Base-by-base conservation (phyloP, 2,329 filamentous ascomycete genomes). In the Helotiales sp. region DNA sequence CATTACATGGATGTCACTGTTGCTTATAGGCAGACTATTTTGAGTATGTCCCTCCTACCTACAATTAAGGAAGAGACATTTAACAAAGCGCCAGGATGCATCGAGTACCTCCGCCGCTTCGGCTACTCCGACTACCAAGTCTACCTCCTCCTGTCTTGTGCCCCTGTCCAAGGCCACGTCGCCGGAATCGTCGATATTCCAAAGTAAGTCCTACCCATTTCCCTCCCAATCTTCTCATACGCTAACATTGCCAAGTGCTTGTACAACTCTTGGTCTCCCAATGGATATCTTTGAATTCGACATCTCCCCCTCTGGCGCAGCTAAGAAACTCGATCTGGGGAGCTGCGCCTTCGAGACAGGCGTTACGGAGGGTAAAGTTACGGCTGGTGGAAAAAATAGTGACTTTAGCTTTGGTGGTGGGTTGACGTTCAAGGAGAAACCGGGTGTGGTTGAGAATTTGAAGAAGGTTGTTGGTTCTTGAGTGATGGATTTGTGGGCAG, bases 231-330 rank as follows among this genome's bases (percentile, higher is more conserved):
- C 1, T 54, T 25, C 25, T 42, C 15, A 24, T 24, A 34, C 13
- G 36, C 36, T 62, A 44, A 61, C 48, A 47, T 17, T 2, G 10
- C 44, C 1, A 6, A 66, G 58, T 17, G 90, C 89, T 0, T 96
- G 93, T 70, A 96, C 92, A 3, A 96, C 93, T 0, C 77, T 96
- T 58, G 92, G 91, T 0, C 71, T 96, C 54, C 93, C 93, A 1
- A 91, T 96, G 80, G 93, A 96, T 74, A 96, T 97, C 53, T 97
- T 97, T 68, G 90, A 95, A 69, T 96, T 97, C 73, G 92, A 96
- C 71, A 93, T 96, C 65, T 83, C 85, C 47, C 90, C 91, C 0
- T 65, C 60, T 2, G 80, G 81, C 55, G 79, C 78, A 5, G 83
- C 81, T 2, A 77, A 82, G 69, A 84, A 85, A 76, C 72, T 78